phyloP scores from a whole-genome alignment of 129 eudicot species.

The Arctium lappa region DNA sequence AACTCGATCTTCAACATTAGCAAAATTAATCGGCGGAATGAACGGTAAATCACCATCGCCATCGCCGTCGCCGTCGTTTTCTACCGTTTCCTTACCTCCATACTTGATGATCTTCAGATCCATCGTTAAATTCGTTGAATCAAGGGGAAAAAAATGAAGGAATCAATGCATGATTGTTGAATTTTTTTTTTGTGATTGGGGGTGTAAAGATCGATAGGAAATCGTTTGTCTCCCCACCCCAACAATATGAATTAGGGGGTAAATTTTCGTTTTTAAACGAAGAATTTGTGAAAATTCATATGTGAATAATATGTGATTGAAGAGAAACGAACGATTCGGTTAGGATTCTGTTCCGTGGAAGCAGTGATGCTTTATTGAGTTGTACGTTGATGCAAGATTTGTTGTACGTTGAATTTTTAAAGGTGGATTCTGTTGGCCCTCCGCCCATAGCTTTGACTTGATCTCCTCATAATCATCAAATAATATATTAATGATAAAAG shows the following conservation, averaged over 20 bases:
- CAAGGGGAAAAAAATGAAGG: slow-evolving; percentile 1
- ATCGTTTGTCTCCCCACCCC: slow-evolving; percentile 8
- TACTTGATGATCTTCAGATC: slow-evolving; percentile 21
- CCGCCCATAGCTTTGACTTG: neutral
- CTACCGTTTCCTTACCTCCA: slow-evolving; percentile 22
- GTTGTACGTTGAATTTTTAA: neutral
- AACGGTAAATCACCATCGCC: neutral
- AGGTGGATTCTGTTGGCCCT: neutral
- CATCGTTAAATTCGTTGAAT: slow-evolving; percentile 13
- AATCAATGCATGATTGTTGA: slow-evolving; percentile 28
- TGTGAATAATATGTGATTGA: slow-evolving; percentile 7
- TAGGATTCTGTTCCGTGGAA: slow-evolving; percentile 22
- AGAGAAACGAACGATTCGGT: slow-evolving; percentile 6
- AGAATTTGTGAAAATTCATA: neutral
- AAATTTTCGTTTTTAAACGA: slow-evolving; percentile 1
- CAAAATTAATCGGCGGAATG: slow-evolving; percentile 51
- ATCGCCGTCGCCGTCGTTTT: neutral
- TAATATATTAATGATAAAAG: no score
- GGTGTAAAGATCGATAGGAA: slow-evolving; percentile 32
- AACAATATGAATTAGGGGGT: neutral
- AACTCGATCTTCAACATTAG: slow-evolving; percentile 51
- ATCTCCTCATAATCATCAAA: no score
- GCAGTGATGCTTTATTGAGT: neutral
- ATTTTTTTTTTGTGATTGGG: slow-evolving; percentile 11
- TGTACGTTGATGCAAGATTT: neutral